Evolutionary conservation across 345 rosid species (phyloP), one percentile per base, ranked within the genome.

Genomic region (Citrus unshiu): DNA sequence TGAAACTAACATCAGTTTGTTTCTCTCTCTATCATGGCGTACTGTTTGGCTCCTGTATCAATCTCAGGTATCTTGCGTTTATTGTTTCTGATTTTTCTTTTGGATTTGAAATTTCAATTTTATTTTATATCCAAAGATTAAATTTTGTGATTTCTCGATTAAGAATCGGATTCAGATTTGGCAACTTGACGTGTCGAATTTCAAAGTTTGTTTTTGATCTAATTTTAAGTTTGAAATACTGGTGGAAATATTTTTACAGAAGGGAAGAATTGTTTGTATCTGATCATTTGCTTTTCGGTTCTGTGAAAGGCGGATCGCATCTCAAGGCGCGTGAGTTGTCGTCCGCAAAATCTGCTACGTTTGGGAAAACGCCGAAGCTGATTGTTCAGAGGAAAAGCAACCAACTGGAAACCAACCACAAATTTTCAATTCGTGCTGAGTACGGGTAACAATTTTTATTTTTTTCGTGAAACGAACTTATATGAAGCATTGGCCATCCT

Each of bases 341-440:
- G 73, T 79, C 87, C 12, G 39, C 83, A 24, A 91, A 86, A 74
- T 89, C 91, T 68, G 39, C 6, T 82, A 78, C 83, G 19, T 77
- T 85, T 66, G 83, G 73, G 64, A 87, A 81, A 69, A 74, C 88
- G 68, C 82, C 85, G 7, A 82, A 77, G 29, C 74, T 93, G 81
- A 70, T 73, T 8, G 77, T 85, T 68, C 89, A 64, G 37, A 87
- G 85, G 84, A 90, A 89, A 75, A 66, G 83, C 56, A 83, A 77
- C 32, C 83, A 66, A 54, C 49, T 51, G 68, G 77, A 70, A 67
- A 59, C 75, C 59, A 81, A 67, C 73, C 76, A 14, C 78, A 87
- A 75, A 74, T 76, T 88, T 59, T 78, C 91, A n/a, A 87, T 93
- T 82, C 84, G 81, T 83, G 93, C 94, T 6, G 88, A 84, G 69